These are phyloP conservation scores for Globisporangium iwayamae DNA, from an alignment of 352 stramenopile genomes.

Conservation along the genomic window DNA sequence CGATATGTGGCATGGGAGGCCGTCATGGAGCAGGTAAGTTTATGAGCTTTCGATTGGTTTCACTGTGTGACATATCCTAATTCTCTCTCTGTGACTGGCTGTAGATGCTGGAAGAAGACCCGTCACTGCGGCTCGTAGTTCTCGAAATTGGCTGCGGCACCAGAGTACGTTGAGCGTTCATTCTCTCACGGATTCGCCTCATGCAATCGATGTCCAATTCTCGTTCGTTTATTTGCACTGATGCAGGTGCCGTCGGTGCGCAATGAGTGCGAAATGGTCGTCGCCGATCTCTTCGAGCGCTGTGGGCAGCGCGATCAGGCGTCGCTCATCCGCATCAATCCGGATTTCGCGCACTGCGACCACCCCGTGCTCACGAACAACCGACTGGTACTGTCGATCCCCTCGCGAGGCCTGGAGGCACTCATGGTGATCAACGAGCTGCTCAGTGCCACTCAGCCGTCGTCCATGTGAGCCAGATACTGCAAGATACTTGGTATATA, in stretches of 20 bases:
- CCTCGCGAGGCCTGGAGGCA: slow-evolving; percentile 44
- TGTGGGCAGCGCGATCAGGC: slow-evolving; percentile 43
- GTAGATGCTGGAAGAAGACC: slow-evolving; percentile 69
- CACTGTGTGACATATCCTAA: background rate
- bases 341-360: slow-evolving; percentile 57
- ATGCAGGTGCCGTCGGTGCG: slow-evolving; percentile 74
- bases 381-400: slow-evolving; percentile 41
- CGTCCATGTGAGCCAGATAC: background rate
- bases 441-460: background rate
- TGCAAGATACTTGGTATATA: background rate
- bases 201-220: no score
- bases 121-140: slow-evolving; percentile 58
- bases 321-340: slow-evolving; percentile 74
- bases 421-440: slow-evolving; percentile 50
- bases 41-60: no score
- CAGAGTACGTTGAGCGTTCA: slow-evolving; percentile 28
- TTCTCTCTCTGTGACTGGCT: background rate
- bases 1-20: slow-evolving; percentile 76
- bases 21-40: slow-evolving; percentile 60
- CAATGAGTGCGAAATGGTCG: slow-evolving; percentile 77
- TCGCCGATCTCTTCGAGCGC: slow-evolving; percentile 58
- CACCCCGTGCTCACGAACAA: slow-evolving; percentile 44
- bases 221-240: no score
- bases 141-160: slow-evolving; percentile 83
- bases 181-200: background rate